These are phyloP conservation scores for Boletus sp. DNA, from an alignment of 1,284 basidiomycete genomes.

Conservation along the genomic window DNA sequence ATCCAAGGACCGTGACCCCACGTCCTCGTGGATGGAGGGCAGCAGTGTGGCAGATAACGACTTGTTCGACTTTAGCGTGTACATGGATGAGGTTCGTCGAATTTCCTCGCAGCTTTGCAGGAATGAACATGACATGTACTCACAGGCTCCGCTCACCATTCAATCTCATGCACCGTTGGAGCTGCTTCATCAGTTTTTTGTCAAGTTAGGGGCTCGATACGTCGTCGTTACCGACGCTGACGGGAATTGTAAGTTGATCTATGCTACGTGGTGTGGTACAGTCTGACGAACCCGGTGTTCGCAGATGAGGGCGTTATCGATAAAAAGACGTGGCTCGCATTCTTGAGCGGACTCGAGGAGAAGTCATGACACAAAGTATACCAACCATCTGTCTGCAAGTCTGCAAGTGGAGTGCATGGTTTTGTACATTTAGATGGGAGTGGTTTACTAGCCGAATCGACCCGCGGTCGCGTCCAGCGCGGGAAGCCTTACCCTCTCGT, in stretches of 20 bases:
- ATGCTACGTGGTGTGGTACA: neutral
- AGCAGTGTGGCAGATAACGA: slow-evolving; percentile 41
- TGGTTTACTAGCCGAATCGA: neutral
- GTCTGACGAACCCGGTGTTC: slow-evolving; percentile 4
- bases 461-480: neutral
- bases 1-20: slow-evolving; percentile 39
- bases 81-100: slow-evolving; percentile 79
- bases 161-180: slow-evolving; percentile 84
- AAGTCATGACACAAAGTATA: slow-evolving; percentile 32
- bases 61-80: slow-evolving; percentile 82
- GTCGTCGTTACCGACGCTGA: slow-evolving; percentile 82
- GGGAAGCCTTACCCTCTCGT: neutral
- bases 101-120: neutral
- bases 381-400: neutral
- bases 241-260: slow-evolving; percentile 67
- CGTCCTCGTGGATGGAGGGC: slow-evolving; percentile 56
- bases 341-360: slow-evolving; percentile 72
- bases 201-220: slow-evolving; percentile 89
- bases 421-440: neutral
- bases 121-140: neutral
- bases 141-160: slow-evolving; percentile 79
- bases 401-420: neutral
- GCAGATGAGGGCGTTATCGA: slow-evolving; percentile 87
- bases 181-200: slow-evolving; percentile 88
- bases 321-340: slow-evolving; percentile 90